Percentiles rank a stretch among this genome's conserved stretches.
These are phyloP conservation scores for Melaleuca alternifolia DNA, from an alignment of 345 rosid genomes.

Conservation along the genomic window DNA sequence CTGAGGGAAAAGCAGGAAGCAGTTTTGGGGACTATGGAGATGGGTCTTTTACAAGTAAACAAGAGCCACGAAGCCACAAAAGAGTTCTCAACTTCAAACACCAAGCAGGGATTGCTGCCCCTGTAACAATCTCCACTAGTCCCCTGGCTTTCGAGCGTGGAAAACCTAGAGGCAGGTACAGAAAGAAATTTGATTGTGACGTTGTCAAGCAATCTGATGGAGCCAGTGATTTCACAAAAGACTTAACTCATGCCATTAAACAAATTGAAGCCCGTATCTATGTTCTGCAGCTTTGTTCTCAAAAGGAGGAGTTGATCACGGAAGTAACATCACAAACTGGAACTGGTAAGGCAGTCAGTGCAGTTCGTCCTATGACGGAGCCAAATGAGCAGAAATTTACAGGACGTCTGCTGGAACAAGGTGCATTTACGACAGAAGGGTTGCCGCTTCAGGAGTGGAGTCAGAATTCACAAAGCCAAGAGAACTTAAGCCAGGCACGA, in stretches of 20 bases:
- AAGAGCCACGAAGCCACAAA: background rate
- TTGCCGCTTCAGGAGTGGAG: background rate
- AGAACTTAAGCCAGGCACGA: background rate
- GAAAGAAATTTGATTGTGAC: background rate
- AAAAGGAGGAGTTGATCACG: background rate
- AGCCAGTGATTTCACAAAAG: slow-evolving; percentile 2
- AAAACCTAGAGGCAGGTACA: background rate
- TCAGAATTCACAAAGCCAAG: background rate
- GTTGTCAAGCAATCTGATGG: background rate
- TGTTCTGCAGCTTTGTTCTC: slow-evolving; percentile 14
- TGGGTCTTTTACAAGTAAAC: background rate
- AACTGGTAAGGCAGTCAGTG: background rate
- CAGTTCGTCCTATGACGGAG: background rate
- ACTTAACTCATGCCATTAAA: slow-evolving; percentile 23
- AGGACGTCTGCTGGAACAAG: background rate
- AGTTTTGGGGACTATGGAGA: background rate
- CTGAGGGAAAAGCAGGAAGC: background rate
- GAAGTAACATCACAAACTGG: background rate
- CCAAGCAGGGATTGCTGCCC: background rate
- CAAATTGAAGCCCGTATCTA: slow-evolving; percentile 28
- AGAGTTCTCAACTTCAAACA: background rate
- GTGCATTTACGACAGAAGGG: background rate
- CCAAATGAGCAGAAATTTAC: background rate
- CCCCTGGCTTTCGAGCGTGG: background rate
- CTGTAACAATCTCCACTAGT: background rate